Evolutionary conservation across 2,329 filamentous ascomycete species (phyloP).

Genomic region (Fusarium nisikadoi): DNA sequence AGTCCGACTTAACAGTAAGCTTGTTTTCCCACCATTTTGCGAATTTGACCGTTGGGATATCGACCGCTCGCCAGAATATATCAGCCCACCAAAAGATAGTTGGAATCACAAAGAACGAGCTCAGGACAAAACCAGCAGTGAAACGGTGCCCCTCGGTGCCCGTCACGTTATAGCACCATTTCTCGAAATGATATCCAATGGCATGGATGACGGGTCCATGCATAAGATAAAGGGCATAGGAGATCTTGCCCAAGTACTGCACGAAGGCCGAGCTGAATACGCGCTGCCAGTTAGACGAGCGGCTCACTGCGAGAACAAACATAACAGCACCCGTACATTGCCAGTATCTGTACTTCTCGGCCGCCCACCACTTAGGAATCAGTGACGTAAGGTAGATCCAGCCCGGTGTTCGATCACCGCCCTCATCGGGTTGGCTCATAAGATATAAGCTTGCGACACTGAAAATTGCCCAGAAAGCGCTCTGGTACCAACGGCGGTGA

Average conservation of each 20-base stretch:
- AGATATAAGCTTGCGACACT: conserved; percentile 65
- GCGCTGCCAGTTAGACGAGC: conserved; percentile 58
- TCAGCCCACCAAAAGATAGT: conserved; percentile 65
- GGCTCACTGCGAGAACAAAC: conserved; percentile 62
- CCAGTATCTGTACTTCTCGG: conserved; percentile 65
- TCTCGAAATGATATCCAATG: conserved; percentile 63
- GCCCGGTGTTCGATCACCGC: conserved; percentile 61
- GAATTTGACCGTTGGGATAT: conserved; percentile 66
- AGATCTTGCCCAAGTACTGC: conserved; percentile 70
- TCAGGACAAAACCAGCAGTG: conserved; percentile 58
- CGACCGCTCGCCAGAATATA: conserved; percentile 65
- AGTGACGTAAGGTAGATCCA: conserved; percentile 60
- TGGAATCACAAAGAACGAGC: conserved; percentile 60
- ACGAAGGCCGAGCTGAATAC: conserved; percentile 61
- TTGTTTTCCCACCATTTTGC: conserved; percentile 65
- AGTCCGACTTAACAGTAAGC: conserved; percentile 49
- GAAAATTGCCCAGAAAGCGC: conserved; percentile 52
- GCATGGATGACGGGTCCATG: conserved; percentile 67
- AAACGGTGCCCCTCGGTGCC: conserved; percentile 60
- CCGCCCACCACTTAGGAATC: conserved; percentile 61
- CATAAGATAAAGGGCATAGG: conserved; percentile 70
- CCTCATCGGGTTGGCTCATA: conserved; percentile 52
- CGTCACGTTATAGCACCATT: conserved; percentile 59
- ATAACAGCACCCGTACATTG: conserved; percentile 64
- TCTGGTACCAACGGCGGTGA: conserved; percentile 19